Conservation (phyloP, 148 eudicot genomes). For the Fallopia convolvulus region DNA sequence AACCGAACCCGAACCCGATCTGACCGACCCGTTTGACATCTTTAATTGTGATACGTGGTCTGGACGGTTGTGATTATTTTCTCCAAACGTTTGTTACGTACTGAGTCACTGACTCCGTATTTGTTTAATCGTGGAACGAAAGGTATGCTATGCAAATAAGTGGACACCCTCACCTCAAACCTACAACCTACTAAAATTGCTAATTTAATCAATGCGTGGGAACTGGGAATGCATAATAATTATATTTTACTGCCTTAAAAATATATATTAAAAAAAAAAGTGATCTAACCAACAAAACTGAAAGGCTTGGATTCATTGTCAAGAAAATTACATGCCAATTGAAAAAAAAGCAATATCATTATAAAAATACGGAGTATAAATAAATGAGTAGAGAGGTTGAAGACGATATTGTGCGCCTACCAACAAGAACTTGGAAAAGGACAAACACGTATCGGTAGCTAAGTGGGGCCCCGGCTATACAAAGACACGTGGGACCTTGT, state of each 20-base stretch:
- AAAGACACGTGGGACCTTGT: constrained; percentile 9
- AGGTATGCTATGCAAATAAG: background rate
- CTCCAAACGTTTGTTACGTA: background rate
- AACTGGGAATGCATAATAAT: background rate
- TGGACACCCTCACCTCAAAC: background rate
- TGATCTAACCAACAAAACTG: constrained; percentile 1
- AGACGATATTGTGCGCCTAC: background rate
- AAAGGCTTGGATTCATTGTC: constrained; percentile 1
- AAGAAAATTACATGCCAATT: background rate
- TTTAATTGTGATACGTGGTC: background rate
- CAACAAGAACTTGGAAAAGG: background rate
- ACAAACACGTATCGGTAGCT: constrained; percentile 7
- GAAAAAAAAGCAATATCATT: background rate
- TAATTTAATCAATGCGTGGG: background rate
- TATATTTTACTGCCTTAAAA: background rate
- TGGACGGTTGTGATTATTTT: background rate
- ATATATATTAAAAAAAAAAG: background rate
- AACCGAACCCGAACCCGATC: no score
- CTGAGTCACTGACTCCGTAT: no score
- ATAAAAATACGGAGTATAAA: background rate
- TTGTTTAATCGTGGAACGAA: no score
- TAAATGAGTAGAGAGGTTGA: background rate
- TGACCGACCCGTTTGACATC: no score
- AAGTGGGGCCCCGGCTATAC: background rate
- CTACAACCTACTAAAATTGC: background rate